A percentile compares a stretch with the other conserved stretches of the same genome.
These are phyloP conservation scores for Helianthus tuberosus DNA, from an alignment of 129 eudicot genomes.

Conservation along the genomic window DNA sequence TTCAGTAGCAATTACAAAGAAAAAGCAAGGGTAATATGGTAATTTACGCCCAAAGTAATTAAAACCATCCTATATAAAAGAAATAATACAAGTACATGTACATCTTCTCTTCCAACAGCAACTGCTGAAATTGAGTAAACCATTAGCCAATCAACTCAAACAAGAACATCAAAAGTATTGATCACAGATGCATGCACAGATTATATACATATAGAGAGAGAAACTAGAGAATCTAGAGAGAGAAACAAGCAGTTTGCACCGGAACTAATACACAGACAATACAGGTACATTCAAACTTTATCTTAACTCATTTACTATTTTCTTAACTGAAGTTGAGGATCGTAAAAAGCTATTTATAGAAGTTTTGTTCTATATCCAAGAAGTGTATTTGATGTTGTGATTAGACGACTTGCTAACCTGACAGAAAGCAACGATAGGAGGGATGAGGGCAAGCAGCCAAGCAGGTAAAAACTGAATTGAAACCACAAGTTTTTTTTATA, in stretches of 20 bases:
- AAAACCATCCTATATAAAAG: constrained; percentile 16
- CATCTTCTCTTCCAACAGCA: constrained; percentile 5
- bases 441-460: too few relatives aligned
- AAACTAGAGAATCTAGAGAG: neutral
- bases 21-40: constrained; percentile 18
- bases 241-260: constrained; percentile 18
- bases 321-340: too few relatives aligned
- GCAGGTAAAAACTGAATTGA: too few relatives aligned
- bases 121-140: too few relatives aligned
- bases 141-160: neutral
- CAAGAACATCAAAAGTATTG: neutral
- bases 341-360: too few relatives aligned
- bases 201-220: neutral
- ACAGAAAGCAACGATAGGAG: too few relatives aligned
- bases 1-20: neutral
- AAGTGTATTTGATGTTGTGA: too few relatives aligned
- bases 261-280: neutral
- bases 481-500: too few relatives aligned
- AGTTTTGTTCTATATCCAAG: too few relatives aligned
- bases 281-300: constrained; percentile 17
- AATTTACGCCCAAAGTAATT: neutral
- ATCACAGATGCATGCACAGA: constrained; percentile 9
- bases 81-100: neutral
- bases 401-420: too few relatives aligned
- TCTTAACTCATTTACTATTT: neutral